A percentile compares a stretch with the other conserved stretches of the same genome.
These are phyloP conservation scores for Aspergillus intermedius DNA, from an alignment of 2,329 filamentous ascomycete genomes.

Conservation along the genomic window DNA sequence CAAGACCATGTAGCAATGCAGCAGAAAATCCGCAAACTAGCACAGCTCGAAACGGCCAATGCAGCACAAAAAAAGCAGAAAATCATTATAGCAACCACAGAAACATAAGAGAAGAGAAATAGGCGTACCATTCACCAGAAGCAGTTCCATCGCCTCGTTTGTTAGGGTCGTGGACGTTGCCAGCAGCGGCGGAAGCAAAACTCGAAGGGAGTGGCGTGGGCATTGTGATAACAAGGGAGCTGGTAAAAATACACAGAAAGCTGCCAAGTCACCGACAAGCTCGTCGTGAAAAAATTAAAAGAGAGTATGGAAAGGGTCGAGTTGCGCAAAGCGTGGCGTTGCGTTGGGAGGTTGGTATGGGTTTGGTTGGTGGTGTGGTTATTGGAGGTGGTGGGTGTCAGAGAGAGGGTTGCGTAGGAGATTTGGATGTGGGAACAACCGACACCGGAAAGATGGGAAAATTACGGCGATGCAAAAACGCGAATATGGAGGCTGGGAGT, in stretches of 20 bases:
- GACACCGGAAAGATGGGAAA: neutral
- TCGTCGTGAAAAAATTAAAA: conserved; percentile 11
- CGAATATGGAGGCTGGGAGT: neutral
- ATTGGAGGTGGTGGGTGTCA: conserved; percentile 1
- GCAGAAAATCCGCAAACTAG: neutral
- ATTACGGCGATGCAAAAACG: neutral
- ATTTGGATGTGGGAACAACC: neutral
- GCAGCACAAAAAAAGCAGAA: neutral
- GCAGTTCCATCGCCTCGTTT: conserved; percentile 52
- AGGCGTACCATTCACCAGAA: conserved; percentile 65
- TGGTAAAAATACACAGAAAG: neutral
- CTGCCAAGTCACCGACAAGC: conserved; percentile 6
- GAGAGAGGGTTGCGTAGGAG: conserved; percentile 11
- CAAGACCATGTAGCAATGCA: neutral
- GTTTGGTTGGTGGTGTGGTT: neutral
- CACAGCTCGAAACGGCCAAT: neutral
- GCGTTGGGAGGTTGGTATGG: neutral
- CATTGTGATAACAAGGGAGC: conserved; percentile 42
- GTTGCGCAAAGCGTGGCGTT: neutral
- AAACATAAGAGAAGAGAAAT: conserved; percentile 2
- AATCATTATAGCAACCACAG: neutral
- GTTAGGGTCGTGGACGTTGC: conserved; percentile 60
- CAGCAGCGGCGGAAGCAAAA: conserved; percentile 77
- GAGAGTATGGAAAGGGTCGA: conserved; percentile 3
- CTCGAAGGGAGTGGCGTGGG: conserved; percentile 72